phyloP scores from a whole-genome alignment of 495 filamentous ascomycete genomes.

The Penicillium roqueforti region DNA sequence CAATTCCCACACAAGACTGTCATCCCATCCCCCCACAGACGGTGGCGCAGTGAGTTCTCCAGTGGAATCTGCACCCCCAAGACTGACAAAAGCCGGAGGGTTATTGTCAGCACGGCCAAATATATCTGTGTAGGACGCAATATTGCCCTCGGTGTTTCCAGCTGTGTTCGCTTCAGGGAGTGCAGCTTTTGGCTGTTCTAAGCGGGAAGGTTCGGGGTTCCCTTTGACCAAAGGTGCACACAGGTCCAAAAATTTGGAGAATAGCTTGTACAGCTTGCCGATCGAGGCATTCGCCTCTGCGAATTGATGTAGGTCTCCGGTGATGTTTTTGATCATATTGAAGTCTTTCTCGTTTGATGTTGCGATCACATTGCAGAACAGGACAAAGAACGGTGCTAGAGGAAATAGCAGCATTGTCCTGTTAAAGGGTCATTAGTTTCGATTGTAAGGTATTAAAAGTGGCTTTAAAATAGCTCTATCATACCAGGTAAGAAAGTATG shows the following conservation, averaged over 20 bases:
- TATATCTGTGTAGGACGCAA: conserved; percentile 1
- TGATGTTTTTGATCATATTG: conserved; percentile 27
- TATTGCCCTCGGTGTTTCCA: background rate
- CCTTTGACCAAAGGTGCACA: conserved; percentile 22
- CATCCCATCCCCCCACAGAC: conserved; percentile 26
- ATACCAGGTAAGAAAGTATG: conserved; percentile 32
- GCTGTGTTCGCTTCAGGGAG: background rate
- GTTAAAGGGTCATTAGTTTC: background rate
- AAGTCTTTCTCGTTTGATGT: conserved; percentile 30
- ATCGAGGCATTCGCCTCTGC: conserved; percentile 22
- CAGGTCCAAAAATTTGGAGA: conserved; percentile 29
- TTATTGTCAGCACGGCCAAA: conserved; percentile 6
- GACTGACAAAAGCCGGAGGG: background rate
- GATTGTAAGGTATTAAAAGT: background rate
- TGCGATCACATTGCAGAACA: conserved; percentile 34
- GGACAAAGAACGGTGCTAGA: conserved; percentile 30
- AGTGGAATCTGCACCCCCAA: conserved; percentile 2
- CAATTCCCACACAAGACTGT: conserved; percentile 32
- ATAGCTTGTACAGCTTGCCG: conserved; percentile 26
- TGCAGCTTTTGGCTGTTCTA: background rate
- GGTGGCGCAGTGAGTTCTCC: conserved; percentile 5
- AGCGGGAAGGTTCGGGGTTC: background rate
- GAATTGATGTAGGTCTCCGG: conserved; percentile 27
- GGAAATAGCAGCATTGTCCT: conserved; percentile 34
- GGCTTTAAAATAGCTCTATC: background rate